Evolutionary conservation across 106 monocot species (phyloP).

Genomic region (Acorus calamus): DNA sequence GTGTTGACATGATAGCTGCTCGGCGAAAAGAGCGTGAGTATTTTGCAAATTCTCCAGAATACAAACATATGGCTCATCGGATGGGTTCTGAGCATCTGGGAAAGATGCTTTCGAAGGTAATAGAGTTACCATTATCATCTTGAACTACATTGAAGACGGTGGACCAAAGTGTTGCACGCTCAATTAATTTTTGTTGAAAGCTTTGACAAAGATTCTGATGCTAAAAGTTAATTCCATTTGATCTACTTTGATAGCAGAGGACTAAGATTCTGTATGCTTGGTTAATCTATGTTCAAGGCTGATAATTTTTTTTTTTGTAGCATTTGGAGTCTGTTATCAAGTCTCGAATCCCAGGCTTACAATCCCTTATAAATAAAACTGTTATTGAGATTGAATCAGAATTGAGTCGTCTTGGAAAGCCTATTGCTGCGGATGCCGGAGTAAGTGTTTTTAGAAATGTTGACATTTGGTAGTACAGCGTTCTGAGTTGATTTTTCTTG

Average conservation of each 20-base stretch:
- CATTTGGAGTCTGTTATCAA: constrained; percentile 97
- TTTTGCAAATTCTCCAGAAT: constrained; percentile 65
- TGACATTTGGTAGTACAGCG: too few species aligned
- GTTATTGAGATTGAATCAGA: constrained; percentile 84
- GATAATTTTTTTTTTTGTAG: constrained; percentile 32
- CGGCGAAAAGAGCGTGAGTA: constrained; percentile 72
- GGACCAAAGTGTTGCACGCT: too few species aligned
- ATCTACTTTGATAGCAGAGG: too few species aligned
- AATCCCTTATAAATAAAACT: constrained; percentile 84
- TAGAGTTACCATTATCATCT: neutral
- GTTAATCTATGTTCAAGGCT: neutral
- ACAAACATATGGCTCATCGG: constrained; percentile 68
- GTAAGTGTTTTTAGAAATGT: constrained; percentile 27
- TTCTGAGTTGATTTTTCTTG: too few species aligned
- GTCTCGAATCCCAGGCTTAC: constrained; percentile 88
- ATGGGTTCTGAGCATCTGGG: constrained; percentile 86
- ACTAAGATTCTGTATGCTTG: neutral
- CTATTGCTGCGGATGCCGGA: constrained; percentile 89
- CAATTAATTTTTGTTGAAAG: too few species aligned
- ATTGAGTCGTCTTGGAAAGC: constrained; percentile 80
- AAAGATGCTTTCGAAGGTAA: constrained; percentile 75
- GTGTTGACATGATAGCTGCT: constrained; percentile 90
- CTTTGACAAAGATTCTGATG: too few species aligned
- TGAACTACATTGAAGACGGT: too few species aligned
- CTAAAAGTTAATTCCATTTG: too few species aligned